Percentiles rank a stretch among this genome's conserved stretches.
These are phyloP conservation scores for Claviceps monticola DNA, from an alignment of 2,329 filamentous ascomycete genomes.

Conservation along the genomic window DNA sequence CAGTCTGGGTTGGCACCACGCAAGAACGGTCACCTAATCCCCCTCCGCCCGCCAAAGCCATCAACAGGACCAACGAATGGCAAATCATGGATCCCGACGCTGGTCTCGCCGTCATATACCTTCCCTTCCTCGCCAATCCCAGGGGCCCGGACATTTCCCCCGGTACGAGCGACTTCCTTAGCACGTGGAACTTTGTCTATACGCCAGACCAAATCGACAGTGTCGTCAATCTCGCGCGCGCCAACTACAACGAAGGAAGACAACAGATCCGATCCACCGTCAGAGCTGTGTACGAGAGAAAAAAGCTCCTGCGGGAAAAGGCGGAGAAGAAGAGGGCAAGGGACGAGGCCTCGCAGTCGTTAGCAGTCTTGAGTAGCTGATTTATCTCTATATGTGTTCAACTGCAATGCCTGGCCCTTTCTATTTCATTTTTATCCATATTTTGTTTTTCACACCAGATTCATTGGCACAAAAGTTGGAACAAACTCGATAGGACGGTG, in stretches of 20 bases:
- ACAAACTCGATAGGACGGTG: background rate
- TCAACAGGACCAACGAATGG: constrained; percentile 53
- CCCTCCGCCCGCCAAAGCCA: constrained; percentile 34
- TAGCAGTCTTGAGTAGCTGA: constrained; percentile 4
- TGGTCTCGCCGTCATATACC: constrained; percentile 79
- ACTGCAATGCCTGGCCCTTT: background rate
- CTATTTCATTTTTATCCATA: background rate
- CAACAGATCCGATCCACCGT: constrained; percentile 68
- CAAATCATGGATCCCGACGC: constrained; percentile 58
- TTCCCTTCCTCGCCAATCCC: constrained; percentile 75
- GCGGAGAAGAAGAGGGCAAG: constrained; percentile 26
- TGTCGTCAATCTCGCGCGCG: constrained; percentile 66
- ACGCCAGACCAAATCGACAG: constrained; percentile 79
- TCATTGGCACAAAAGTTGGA: too few relatives aligned
- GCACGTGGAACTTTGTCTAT: constrained; percentile 97
- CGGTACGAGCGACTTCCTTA: constrained; percentile 69
- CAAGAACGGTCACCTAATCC: constrained; percentile 52
- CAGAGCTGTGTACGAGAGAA: constrained; percentile 81
- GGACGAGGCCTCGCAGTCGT: constrained; percentile 13
- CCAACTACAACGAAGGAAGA: constrained; percentile 75
- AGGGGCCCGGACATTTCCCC: constrained; percentile 75
- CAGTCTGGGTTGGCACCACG: constrained; percentile 82
- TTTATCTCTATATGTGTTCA: background rate
- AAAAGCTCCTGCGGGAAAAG: constrained; percentile 55
- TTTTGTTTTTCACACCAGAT: background rate